Percentiles rank a stretch among this genome's conserved stretches.
Conservation (phyloP, 495 filamentous ascomycete genomes). For the Talaromyces ruber region DNA sequence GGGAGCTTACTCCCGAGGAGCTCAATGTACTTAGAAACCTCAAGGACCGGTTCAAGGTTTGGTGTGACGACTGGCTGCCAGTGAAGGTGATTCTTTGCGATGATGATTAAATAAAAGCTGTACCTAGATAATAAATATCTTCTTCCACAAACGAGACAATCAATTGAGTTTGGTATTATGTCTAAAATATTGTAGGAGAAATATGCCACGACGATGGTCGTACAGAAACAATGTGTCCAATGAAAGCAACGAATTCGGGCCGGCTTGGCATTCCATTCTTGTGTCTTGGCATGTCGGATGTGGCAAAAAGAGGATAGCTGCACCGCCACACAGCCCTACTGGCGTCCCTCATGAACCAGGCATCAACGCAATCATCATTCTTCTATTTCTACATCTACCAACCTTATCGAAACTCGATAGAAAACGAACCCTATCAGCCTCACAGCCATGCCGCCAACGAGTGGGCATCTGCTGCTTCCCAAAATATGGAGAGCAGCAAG, state of each 20-base stretch:
- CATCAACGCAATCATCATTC: slow-evolving; percentile 8
- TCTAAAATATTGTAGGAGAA: background rate
- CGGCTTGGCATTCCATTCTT: background rate
- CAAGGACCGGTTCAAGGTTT: slow-evolving; percentile 67
- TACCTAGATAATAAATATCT: too few species aligned
- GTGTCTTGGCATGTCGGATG: background rate
- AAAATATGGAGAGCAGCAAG: slow-evolving; percentile 59
- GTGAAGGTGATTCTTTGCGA: slow-evolving; percentile 83
- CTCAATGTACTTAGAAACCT: slow-evolving; percentile 52
- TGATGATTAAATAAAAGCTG: slow-evolving; percentile 48
- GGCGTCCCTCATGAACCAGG: slow-evolving; percentile 20
- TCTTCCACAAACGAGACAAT: too few species aligned
- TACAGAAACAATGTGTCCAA: background rate
- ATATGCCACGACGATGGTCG: background rate
- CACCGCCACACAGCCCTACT: slow-evolving; percentile 7
- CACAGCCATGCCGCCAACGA: slow-evolving; percentile 54
- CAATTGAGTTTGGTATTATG: background rate
- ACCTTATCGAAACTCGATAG: slow-evolving; percentile 12
- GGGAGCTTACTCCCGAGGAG: slow-evolving; percentile 56
- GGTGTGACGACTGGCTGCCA: slow-evolving; percentile 60
- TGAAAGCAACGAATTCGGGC: background rate
- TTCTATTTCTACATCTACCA: slow-evolving; percentile 9
- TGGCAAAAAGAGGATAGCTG: background rate
- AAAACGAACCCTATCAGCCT: slow-evolving; percentile 12
- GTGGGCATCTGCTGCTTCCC: slow-evolving; percentile 62